These are phyloP conservation scores for Fraxinus pennsylvanica DNA, from an alignment of 257 asterid genomes.

Conservation along the genomic window DNA sequence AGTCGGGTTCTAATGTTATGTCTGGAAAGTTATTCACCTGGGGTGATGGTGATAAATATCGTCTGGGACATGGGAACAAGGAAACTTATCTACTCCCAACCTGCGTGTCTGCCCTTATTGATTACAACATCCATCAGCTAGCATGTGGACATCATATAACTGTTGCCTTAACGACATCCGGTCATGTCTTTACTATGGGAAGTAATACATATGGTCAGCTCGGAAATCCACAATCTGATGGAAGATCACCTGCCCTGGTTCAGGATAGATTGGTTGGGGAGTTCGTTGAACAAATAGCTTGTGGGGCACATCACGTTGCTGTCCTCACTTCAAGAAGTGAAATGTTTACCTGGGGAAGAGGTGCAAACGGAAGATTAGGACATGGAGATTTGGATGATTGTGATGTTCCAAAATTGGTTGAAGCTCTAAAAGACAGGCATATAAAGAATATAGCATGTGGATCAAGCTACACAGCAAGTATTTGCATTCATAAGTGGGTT, in stretches of 20 bases:
- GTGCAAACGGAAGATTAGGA: conserved; percentile 87
- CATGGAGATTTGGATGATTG: conserved; percentile 80
- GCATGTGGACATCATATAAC: conserved; percentile 80
- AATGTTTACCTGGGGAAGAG: conserved; percentile 87
- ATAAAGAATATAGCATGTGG: conserved; percentile 84
- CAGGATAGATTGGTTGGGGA: conserved; percentile 89
- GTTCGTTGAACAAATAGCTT: conserved; percentile 80
- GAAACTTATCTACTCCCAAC: conserved; percentile 73
- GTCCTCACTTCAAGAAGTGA: conserved; percentile 82
- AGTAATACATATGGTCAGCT: conserved; percentile 68
- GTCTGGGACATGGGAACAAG: conserved; percentile 85
- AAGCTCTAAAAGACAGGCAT: conserved; percentile 77
- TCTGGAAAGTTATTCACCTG: conserved; percentile 85
- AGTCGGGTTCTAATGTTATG: conserved; percentile 40
- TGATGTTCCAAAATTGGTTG: conserved; percentile 67
- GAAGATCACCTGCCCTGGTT: conserved; percentile 69
- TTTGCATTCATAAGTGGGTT: conserved; percentile 91
- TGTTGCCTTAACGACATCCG: conserved; percentile 72
- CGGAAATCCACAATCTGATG: conserved; percentile 74
- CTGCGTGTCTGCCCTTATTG: conserved; percentile 71
- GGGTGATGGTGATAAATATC: conserved; percentile 89
- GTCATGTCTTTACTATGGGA: conserved; percentile 86
- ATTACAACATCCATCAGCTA: conserved; percentile 77
- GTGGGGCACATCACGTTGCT: conserved; percentile 78
- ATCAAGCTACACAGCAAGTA: conserved; percentile 70